Conservation (phyloP, 1,284 basidiomycete genomes). For the Rhodotorula mucilaginosa region DNA sequence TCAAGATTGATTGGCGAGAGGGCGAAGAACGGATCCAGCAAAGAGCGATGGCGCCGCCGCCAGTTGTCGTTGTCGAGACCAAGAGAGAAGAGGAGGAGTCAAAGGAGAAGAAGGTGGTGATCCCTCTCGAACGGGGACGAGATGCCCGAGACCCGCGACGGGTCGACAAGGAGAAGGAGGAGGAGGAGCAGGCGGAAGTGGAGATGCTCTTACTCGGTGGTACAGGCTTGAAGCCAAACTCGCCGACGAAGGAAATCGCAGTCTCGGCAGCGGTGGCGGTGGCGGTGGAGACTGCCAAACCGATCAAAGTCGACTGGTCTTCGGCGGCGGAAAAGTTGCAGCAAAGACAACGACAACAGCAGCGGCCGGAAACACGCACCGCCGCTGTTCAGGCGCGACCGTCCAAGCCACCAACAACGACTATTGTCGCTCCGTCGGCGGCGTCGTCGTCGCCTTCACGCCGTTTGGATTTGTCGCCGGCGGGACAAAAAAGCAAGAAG, state of each 20-base stretch:
- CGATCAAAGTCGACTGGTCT: neutral
- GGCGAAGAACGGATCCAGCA: too few relatives aligned
- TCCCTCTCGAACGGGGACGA: too few relatives aligned
- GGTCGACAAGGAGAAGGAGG: neutral
- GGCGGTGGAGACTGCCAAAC: neutral
- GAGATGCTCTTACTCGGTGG: neutral
- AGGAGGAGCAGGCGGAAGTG: neutral
- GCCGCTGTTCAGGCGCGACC: neutral
- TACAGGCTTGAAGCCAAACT: too few relatives aligned
- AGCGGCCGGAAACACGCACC: neutral
- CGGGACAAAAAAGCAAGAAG: too few relatives aligned
- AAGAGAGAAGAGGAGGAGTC: neutral
- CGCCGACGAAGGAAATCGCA: too few relatives aligned
- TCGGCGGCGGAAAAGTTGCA: neutral
- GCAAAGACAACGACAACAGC: neutral
- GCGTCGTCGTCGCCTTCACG: neutral
- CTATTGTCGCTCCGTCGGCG: too few relatives aligned
- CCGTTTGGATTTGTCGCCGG: too few relatives aligned
- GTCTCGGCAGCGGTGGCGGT: too few relatives aligned
- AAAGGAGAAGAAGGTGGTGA: neutral
- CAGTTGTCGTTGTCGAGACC: neutral
- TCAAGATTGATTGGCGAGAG: too few relatives aligned
- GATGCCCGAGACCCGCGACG: neutral
- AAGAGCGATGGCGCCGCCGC: neutral
- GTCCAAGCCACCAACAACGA: neutral